phyloP scores from a whole-genome alignment of 2,329 filamentous ascomycete species.

The Periconia macrospinosa region DNA sequence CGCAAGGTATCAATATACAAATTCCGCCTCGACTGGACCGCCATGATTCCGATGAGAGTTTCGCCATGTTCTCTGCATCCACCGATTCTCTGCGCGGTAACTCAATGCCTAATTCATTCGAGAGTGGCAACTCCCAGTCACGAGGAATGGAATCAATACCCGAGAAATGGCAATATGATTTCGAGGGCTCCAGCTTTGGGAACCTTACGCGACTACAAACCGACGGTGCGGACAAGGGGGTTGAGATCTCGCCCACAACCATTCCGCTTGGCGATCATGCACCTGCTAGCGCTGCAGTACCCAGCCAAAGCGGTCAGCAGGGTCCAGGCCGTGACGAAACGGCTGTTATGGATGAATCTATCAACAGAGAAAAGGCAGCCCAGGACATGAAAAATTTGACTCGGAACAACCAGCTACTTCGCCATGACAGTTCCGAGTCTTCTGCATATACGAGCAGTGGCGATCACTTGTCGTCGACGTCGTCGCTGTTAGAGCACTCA shows the following conservation, averaged over 20 bases:
- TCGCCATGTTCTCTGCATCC: conserved; percentile 66
- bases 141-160: conserved; percentile 28
- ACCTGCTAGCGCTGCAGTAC: neutral
- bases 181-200: conserved; percentile 38
- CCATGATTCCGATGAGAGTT: conserved; percentile 64
- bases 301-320: conserved; percentile 10
- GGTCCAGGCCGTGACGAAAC: conserved; percentile 17
- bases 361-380: conserved; percentile 34
- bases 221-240: conserved; percentile 19
- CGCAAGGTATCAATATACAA: conserved; percentile 36
- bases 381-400: conserved; percentile 43
- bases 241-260: conserved; percentile 31
- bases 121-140: conserved; percentile 34
- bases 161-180: conserved; percentile 28
- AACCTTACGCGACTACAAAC: conserved; percentile 13
- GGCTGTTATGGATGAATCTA: conserved; percentile 17
- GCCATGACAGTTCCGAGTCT: conserved; percentile 44
- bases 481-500: conserved; percentile 27
- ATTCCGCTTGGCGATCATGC: conserved; percentile 19
- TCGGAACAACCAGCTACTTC: conserved; percentile 45
- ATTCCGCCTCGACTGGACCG: conserved; percentile 45
- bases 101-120: conserved; percentile 57
- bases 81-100: conserved; percentile 58
- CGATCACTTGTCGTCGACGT: conserved; percentile 24
- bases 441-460: conserved; percentile 40